Conservation (phyloP, 1,284 basidiomycete genomes). For the Cutaneotrichosporon arboriforme region DNA sequence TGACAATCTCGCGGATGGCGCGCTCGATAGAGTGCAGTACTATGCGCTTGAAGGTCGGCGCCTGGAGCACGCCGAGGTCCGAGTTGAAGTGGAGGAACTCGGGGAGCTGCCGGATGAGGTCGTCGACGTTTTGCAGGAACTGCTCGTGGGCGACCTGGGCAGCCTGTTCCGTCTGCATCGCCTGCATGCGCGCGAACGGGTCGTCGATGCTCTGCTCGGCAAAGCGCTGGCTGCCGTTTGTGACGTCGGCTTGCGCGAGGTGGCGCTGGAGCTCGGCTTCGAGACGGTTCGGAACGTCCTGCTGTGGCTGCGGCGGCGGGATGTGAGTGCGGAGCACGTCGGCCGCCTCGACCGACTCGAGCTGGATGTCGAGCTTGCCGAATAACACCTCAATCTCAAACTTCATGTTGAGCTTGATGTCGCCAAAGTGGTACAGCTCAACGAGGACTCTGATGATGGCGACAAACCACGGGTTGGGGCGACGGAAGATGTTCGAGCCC, state of each 20-base stretch:
- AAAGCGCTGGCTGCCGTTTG: conserved; percentile 29
- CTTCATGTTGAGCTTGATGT: conserved; percentile 93
- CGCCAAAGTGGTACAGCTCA: conserved; percentile 94
- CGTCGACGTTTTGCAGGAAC: conserved; percentile 49
- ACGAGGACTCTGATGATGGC: conserved; percentile 85
- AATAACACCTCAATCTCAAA: conserved; percentile 99
- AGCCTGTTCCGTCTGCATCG: conserved; percentile 42
- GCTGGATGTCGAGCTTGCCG: conserved; percentile 81
- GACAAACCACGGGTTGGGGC: conserved; percentile 98
- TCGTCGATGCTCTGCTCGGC: conserved; percentile 31
- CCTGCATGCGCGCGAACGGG: conserved; percentile 41
- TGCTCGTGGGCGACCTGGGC: conserved; percentile 46
- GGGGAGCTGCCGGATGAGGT: conserved; percentile 64
- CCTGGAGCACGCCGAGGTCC: conserved; percentile 58
- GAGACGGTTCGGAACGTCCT: conserved; percentile 35
- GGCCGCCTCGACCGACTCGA: conserved; percentile 80
- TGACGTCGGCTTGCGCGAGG: conserved; percentile 23
- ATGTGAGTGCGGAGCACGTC: conserved; percentile 58
- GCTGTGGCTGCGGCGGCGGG: conserved; percentile 41
- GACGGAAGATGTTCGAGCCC: conserved; percentile 84
- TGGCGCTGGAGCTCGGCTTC: conserved; percentile 40
- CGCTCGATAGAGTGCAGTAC: conserved; percentile 88
- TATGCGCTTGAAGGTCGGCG: conserved; percentile 79
- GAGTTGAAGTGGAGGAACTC: conserved; percentile 72
- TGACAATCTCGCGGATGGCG: conserved; percentile 94